Base-by-base conservation (phyloP, 345 rosid species). In the Gossypium australe region DNA sequence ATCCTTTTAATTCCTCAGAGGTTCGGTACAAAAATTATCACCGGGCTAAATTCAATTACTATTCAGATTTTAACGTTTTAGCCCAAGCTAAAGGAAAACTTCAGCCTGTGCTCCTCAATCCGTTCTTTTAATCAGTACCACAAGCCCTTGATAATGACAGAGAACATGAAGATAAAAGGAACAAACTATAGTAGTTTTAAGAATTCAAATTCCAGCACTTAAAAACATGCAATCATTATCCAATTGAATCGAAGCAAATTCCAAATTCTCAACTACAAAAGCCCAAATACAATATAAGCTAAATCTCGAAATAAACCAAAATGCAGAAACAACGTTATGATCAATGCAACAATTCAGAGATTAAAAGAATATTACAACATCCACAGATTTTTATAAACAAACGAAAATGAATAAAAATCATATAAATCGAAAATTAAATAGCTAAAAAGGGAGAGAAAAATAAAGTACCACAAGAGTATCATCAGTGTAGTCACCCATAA, bases 401-500 rank as follows among this genome's bases (percentile, higher is more conserved):
- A 49, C n/a, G 7, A 45, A 25, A 13, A 29, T 10, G 41, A 0
- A 3, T 6, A 38, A 43, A 49, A 20, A 17, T 16, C 14, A 70
- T 60, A 47, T 20, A 24, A 49, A 2, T 44, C 29, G 13, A 67
- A 56, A 66, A 25, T 13, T 8, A 55, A 27, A 18, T 17, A 27
- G 14, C 41, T 3, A 51, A 14, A 48, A 0, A 43, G 43, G 44
- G 22, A 43, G 43, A 22, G 13, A 57, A 7, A 8, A 22, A 49
- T 7, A 20, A 18, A 80, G 72, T 84, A 96, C 98, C 97, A 93
- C 98, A 22, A 96, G 99, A 64, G 86, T 90, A 73, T 96, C 98
- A 78, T 96, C 99, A 17, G 99, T 89, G 85, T 96, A 96, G 77
- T 96, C 94, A 57, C 95, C 98, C 98, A 96, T 92, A 80, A 84